Evolutionary conservation across 306 rosid species (phyloP).

Genomic region (Acacia crassicarpa): DNA sequence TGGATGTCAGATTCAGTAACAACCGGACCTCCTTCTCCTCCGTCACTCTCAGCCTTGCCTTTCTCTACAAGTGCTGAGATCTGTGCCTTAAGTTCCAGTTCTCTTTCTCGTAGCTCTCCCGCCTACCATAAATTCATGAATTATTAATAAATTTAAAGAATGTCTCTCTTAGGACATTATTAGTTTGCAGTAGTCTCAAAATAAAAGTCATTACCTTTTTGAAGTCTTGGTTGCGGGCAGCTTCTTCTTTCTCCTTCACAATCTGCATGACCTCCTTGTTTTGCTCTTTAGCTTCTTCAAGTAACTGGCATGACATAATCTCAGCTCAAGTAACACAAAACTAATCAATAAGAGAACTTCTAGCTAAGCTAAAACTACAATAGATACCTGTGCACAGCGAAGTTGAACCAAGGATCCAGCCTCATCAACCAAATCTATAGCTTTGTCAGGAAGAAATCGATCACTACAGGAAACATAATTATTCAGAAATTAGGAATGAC

Average conservation of each 20-base stretch:
- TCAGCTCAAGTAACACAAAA: conserved; percentile 30
- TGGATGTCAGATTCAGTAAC: conserved; percentile 94
- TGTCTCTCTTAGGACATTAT: background rate
- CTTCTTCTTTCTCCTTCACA: conserved; percentile 89
- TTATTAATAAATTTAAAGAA: background rate
- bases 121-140: conserved; percentile 55
- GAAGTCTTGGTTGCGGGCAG: conserved; percentile 89
- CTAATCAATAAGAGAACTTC: conserved; percentile 4
- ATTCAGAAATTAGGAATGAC: conserved; percentile 16
- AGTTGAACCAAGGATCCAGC: conserved; percentile 94
- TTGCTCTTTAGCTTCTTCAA: conserved; percentile 88
- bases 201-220: conserved; percentile 61
- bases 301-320: conserved; percentile 56
- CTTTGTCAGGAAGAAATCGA: conserved; percentile 96
- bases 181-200: background rate
- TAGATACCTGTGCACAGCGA: conserved; percentile 80
- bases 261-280: conserved; percentile 89
- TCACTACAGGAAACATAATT: conserved; percentile 54
- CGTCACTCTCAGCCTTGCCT: conserved; percentile 92
- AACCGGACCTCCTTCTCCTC: conserved; percentile 76
- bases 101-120: conserved; percentile 89
- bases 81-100: conserved; percentile 90
- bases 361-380: background rate
- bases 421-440: conserved; percentile 94
- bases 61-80: conserved; percentile 78